Evolutionary conservation across 2,329 filamentous ascomycete genomes (phyloP).

Genomic region (Trichoderma sp.): DNA sequence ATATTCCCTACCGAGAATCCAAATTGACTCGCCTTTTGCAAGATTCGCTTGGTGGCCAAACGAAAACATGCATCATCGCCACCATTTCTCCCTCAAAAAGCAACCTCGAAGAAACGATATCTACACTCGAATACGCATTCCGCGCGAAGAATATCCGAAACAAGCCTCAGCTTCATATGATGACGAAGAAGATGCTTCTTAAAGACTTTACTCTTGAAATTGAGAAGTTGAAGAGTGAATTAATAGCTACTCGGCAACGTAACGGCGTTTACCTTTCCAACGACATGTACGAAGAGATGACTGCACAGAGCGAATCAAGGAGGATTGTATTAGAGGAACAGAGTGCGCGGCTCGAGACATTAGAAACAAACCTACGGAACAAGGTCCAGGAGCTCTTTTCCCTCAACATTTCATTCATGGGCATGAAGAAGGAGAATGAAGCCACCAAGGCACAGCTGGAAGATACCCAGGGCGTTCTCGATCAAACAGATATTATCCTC

Average conservation of each 20-base stretch:
- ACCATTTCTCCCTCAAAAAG: conserved; percentile 93
- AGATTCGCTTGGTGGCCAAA: conserved; percentile 92
- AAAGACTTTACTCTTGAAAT: conserved; percentile 91
- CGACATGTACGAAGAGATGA: conserved; percentile 88
- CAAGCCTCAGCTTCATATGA: conserved; percentile 92
- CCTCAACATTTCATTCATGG: conserved; percentile 83
- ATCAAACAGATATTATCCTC: conserved; percentile 85
- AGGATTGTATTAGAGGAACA: conserved; percentile 92
- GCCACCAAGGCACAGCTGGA: conserved; percentile 70
- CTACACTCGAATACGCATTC: conserved; percentile 96
- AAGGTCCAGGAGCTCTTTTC: conserved; percentile 92
- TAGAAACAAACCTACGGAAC: conserved; percentile 87
- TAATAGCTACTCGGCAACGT: conserved; percentile 88
- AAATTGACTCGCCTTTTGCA: conserved; percentile 93
- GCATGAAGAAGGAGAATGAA: conserved; percentile 87
- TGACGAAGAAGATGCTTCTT: conserved; percentile 90
- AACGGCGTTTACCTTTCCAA: conserved; percentile 94
- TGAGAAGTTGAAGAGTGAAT: conserved; percentile 88
- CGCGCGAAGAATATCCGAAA: conserved; percentile 98
- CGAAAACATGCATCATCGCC: conserved; percentile 98
- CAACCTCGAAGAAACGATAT: conserved; percentile 97
- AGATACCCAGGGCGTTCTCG: conserved; percentile 76
- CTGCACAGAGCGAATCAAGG: conserved; percentile 86
- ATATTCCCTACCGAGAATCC: conserved; percentile 92
- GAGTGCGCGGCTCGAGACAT: conserved; percentile 84